Evolutionary conservation across 2,329 filamentous ascomycete genomes (phyloP).

Genomic region (Epichloe gansuensis): DNA sequence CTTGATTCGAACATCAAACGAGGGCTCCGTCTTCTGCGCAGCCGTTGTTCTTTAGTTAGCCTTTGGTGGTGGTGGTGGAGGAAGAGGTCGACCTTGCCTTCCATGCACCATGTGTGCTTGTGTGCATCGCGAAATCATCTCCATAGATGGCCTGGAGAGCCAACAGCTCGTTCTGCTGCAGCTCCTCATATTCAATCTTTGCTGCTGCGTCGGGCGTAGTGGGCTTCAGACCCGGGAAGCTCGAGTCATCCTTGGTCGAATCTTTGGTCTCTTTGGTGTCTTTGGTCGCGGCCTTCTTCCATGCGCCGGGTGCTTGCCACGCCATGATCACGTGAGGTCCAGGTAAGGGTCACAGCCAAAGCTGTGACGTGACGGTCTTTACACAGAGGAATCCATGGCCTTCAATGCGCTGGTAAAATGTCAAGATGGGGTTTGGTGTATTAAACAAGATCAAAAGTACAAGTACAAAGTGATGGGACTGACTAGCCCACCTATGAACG

Average conservation of each 20-base stretch:
- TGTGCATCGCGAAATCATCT: slow-evolving; percentile 70
- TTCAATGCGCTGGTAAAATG: not conserved
- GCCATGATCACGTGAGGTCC: slow-evolving; percentile 32
- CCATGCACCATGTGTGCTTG: slow-evolving; percentile 64
- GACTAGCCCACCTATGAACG: not conserved
- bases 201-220: slow-evolving; percentile 26
- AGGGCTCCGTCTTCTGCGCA: slow-evolving; percentile 60
- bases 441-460: not conserved
- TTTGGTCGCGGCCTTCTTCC: slow-evolving; percentile 34
- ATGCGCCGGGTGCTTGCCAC: slow-evolving; percentile 33
- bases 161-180: slow-evolving; percentile 78
- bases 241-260: slow-evolving; percentile 33
- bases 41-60: not conserved
- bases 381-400: slow-evolving; percentile 34
- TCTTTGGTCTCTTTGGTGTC: slow-evolving; percentile 17
- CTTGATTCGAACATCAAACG: slow-evolving; percentile 69
- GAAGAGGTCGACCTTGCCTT: slow-evolving; percentile 42
- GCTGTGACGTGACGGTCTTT: slow-evolving; percentile 31
- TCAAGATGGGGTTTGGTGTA: not conserved
- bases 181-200: slow-evolving; percentile 61
- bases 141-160: slow-evolving; percentile 79
- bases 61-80: slow-evolving; percentile 6
- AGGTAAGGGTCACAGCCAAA: slow-evolving; percentile 37
- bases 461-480: not conserved
- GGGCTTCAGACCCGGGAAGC: slow-evolving; percentile 38